phyloP scores from a whole-genome alignment of 2,329 filamentous ascomycete species.

The Chaetothyriales sp. region DNA sequence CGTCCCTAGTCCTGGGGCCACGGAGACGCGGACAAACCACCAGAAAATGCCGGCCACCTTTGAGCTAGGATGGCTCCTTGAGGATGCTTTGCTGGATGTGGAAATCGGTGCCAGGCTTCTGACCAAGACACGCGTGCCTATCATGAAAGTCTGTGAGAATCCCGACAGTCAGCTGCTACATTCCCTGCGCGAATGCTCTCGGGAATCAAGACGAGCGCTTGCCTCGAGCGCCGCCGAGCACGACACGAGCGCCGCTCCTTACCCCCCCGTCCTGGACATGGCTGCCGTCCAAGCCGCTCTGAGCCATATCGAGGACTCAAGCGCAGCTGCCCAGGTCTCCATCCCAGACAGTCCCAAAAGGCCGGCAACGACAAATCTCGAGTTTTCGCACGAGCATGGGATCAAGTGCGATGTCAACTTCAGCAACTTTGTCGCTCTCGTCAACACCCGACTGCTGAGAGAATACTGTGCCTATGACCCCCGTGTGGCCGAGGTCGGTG shows the following conservation, averaged over 20 bases:
- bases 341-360: conserved; percentile 23
- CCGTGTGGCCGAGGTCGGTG: conserved; percentile 61
- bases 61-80: conserved; percentile 50
- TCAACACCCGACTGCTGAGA: conserved; percentile 69
- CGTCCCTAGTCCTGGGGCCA: neutral
- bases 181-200: conserved; percentile 48
- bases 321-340: conserved; percentile 9
- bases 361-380: conserved; percentile 49
- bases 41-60: neutral
- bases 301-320: conserved; percentile 5
- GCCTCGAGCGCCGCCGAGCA: neutral
- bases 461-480: conserved; percentile 71
- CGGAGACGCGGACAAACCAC: neutral
- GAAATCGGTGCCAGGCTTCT: conserved; percentile 66
- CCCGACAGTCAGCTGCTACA: conserved; percentile 48
- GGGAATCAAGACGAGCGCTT: neutral
- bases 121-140: conserved; percentile 67
- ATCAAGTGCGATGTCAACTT: conserved; percentile 91
- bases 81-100: conserved; percentile 57
- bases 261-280: neutral
- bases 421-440: conserved; percentile 64
- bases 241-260: too few species aligned
- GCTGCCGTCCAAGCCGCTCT: conserved; percentile 1
- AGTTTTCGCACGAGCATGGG: conserved; percentile 66
- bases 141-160: conserved; percentile 70